A percentile compares a stretch with the other conserved stretches of the same genome.
phyloP scores from a whole-genome alignment of 2,329 filamentous ascomycete genomes.

The Helminthosporium solani region DNA sequence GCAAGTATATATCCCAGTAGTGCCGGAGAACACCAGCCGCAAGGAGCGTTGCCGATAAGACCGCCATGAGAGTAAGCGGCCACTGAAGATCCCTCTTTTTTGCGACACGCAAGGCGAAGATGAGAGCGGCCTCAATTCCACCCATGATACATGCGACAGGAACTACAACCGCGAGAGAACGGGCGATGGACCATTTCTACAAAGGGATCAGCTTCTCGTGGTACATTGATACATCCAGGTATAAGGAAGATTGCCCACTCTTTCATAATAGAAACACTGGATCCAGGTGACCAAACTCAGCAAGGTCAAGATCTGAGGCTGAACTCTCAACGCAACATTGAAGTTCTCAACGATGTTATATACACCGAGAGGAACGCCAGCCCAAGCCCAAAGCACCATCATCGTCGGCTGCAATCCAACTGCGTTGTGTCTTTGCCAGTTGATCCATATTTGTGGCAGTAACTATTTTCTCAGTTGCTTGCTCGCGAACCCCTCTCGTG shows the following conservation, averaged over 20 bases:
- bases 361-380: constrained; percentile 66
- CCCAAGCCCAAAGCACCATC: constrained; percentile 72
- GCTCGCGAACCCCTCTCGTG: background rate
- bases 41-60: constrained; percentile 62
- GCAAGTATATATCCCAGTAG: constrained; percentile 68
- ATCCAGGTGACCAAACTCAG: constrained; percentile 57
- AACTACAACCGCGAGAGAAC: constrained; percentile 51
- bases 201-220: background rate
- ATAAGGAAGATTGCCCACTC: constrained; percentile 19
- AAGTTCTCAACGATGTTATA: constrained; percentile 58
- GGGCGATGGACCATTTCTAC: constrained; percentile 55
- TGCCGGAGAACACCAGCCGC: constrained; percentile 66
- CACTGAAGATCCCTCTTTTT: constrained; percentile 52
- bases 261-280: constrained; percentile 58
- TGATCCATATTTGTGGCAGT: constrained; percentile 69
- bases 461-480: constrained; percentile 48
- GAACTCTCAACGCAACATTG: constrained; percentile 56
- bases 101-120: constrained; percentile 57
- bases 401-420: constrained; percentile 66
- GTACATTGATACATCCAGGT: background rate
- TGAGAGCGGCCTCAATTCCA: constrained; percentile 58
- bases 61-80: constrained; percentile 67
- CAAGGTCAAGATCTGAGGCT: constrained; percentile 57
- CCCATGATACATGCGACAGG: constrained; percentile 59
- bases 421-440: constrained; percentile 66